Evolutionary conservation across 2,329 filamentous ascomycete genomes (phyloP), one percentile per base, ranked within the genome.

Genomic region (Colletotrichum cereale): DNA sequence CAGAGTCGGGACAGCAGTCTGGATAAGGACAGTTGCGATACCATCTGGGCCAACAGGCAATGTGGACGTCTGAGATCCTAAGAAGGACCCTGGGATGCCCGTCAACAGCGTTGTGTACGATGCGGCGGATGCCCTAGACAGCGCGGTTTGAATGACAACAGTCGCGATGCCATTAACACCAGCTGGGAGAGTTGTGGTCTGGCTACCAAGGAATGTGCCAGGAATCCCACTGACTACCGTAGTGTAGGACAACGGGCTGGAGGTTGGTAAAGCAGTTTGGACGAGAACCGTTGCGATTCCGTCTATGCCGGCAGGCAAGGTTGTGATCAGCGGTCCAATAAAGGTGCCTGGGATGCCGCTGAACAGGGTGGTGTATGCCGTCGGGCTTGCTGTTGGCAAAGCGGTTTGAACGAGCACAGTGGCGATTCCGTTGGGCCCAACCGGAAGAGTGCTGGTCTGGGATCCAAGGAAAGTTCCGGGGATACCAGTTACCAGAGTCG

Each of bases 101-200:
- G n/a, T 24, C 4, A 48, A 3, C 0, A 48, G 4, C 1, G 47
- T 48, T 1, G 47, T 69, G 29, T 50, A 58, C 12, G 53, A 48
- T 1, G 18, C 62, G 2, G 66, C 6, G 6, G 40, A 44, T 44
- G 40, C 16, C n/a, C 2, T 42, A 1, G 61, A 26, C 0, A 63
- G 36, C 7, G 66, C 61, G 16, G 61, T 57, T 24, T 62, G 57
- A 12, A 64, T 29, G 1, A 64, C 10, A n/a, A 68, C 66, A 2
- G 66, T 68, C 2, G 60, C 60, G 21, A 68, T 16, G 12, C 66
- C 66, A 5, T 64, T 34, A 12, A 34, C 7, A 2, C 66, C 66
- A n/a, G 12, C 50, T 2, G 66, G 42, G 6, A 68, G 24, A 11
- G 66, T 68, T 1, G 40, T 57, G 0, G 24, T 42, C 24, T 57